phyloP scores from a whole-genome alignment of 176 grass and related monocot species.

The Zea mays region Zm-B73-REFERENCE-NAM-5.0 NC_050098.1:11057501-11058000 shows the following conservation, averaged over 20 bases:
- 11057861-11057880: neutral
- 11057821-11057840: constrained; percentile 6
- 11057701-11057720: neutral
- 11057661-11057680: constrained; percentile 34
- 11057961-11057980: no score
- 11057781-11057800: neutral
- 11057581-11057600: neutral
- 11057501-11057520: no score
- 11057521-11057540: no score
- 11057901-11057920: constrained; percentile 25
- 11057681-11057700: neutral
- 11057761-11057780: neutral
- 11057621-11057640: neutral
- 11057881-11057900: neutral
- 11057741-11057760: constrained; percentile 22
- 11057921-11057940: neutral
- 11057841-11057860: constrained; percentile 2
- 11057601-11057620: neutral
- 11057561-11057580: neutral
- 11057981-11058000: no score
- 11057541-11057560: neutral
- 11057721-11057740: neutral
- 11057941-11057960: constrained; percentile 12
- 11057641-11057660: neutral
- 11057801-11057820: neutral